Evolutionary conservation across 2,329 filamentous ascomycete genomes (phyloP), one percentile per base, ranked within the genome.

Genomic region (Colletotrichum sp.): DNA sequence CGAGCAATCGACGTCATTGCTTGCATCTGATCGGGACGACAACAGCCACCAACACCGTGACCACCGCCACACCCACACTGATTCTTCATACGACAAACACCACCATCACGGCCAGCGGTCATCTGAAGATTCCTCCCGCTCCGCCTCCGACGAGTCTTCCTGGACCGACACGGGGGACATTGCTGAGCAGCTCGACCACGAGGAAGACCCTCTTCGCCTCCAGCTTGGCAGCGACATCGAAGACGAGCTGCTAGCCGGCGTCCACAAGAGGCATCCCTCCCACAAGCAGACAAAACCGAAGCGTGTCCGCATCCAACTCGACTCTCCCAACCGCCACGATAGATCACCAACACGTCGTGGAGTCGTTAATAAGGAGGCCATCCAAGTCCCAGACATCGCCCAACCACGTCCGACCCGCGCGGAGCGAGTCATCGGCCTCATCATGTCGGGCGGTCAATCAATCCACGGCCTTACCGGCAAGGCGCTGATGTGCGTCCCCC

Each of bases 101-200:
- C 90, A 88, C 78, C 84, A 85, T 82, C 85, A 86, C 80, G 84
- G 84, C 83, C 90, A 88, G 79, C 74, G 71, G 72, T 91, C 90
- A 69, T 85, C 83, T 80, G 85, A 84, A 79, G 86, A 86, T 82
- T 90, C 89, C 81, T n/a, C 63, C 63, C 89, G 89, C 81, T 95
- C 95, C 69, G 89, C 89, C 81, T 95, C 95, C 85, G 87, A 52
- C 44, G 44, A 88, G 78, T 95, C 93, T 75, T 92, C 95, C 81
- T 98, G 95, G 96, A 96, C 95, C 83, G 96, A 98, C 85, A 98
- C 96, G 60, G 96, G 96, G 82, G 97, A 99, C 86, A 92, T 99
- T 81, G 95, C 95, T 82, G 96, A 98, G 88, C 96, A 98, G 89
- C 90, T 96, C 80, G 94, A 92, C 82, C 94, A 95, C 88, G 93